phyloP scores from a whole-genome alignment of 768 basidiomycete species.

The Mycena epipterygia region DNA sequence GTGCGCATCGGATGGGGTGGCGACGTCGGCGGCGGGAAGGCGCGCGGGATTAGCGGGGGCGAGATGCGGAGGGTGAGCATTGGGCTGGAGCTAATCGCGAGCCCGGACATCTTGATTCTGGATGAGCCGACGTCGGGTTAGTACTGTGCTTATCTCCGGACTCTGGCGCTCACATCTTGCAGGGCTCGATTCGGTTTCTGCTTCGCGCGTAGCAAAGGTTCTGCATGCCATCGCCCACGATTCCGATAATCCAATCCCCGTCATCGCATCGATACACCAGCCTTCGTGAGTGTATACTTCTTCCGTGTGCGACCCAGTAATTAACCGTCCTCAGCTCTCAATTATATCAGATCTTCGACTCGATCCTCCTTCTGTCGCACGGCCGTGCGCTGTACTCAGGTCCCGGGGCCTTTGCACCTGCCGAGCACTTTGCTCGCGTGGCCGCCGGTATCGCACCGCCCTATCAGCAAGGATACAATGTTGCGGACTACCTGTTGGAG shows the following conservation, averaged over 20 bases:
- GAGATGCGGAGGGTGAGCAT: conserved; percentile 94
- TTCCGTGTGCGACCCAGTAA: background rate
- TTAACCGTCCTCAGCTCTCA: conserved; percentile 66
- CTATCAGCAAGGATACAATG: conserved; percentile 88
- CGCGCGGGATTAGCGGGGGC: conserved; percentile 90
- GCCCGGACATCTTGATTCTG: conserved; percentile 86
- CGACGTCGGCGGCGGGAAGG: conserved; percentile 72
- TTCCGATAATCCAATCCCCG: conserved; percentile 75
- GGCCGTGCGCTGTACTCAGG: conserved; percentile 88
- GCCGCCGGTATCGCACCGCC: conserved; percentile 56
- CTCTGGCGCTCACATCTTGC: background rate
- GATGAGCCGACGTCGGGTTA: conserved; percentile 86
- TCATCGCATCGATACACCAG: conserved; percentile 91
- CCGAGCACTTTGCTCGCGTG: conserved; percentile 70
- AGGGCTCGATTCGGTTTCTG: conserved; percentile 92
- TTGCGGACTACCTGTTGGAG: conserved; percentile 93
- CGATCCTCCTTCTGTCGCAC: conserved; percentile 81
- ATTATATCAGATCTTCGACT: conserved; percentile 88
- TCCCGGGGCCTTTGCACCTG: conserved; percentile 78
- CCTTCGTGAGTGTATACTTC: conserved; percentile 67
- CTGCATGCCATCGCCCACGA: conserved; percentile 84
- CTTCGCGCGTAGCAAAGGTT: conserved; percentile 82
- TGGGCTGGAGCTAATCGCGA: conserved; percentile 88
- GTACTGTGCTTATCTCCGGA: conserved; percentile 17
- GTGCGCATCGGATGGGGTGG: conserved; percentile 74